phyloP scores from a whole-genome alignment of 805 yeast genomes.

The Pichia exigua region DNA sequence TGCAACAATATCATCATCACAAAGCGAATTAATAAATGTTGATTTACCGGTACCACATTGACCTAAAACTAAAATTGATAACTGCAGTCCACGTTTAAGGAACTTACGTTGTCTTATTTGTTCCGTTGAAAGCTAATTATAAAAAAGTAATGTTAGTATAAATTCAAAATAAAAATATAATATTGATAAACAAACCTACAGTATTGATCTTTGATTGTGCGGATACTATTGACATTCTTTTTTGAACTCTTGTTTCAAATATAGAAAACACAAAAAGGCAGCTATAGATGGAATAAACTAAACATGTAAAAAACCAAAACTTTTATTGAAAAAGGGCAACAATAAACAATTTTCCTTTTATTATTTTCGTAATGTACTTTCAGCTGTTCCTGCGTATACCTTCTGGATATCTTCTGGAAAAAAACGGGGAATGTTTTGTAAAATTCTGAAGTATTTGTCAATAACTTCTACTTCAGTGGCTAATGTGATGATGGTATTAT shows the following conservation, averaged over 20 bases:
- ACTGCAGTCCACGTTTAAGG: constrained; percentile 42
- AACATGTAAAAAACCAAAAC: background rate
- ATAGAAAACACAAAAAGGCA: background rate
- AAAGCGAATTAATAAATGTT: constrained; percentile 72
- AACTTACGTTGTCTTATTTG: constrained; percentile 36
- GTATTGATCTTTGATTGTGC: background rate
- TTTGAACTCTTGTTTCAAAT: no score
- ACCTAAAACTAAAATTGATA: constrained; percentile 42
- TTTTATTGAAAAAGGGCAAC: background rate
- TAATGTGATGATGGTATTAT: constrained; percentile 16
- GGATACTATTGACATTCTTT: background rate
- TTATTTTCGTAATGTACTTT: background rate
- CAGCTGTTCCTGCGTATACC: background rate
- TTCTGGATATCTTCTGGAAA: constrained; percentile 1
- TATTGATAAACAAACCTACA: background rate
- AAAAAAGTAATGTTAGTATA: background rate
- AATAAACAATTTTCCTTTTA: background rate
- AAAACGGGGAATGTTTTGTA: constrained; percentile 17
- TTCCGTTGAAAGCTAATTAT: constrained; percentile 23
- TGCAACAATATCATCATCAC: constrained; percentile 44
- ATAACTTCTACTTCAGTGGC: constrained; percentile 12
- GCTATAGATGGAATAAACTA: background rate
- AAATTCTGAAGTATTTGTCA: constrained; percentile 21
- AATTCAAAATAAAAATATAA: background rate
- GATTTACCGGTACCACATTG: constrained; percentile 68